phyloP scores from a whole-genome alignment of 805 yeast species.

The Zygotorulaspora danielsina region DNA sequence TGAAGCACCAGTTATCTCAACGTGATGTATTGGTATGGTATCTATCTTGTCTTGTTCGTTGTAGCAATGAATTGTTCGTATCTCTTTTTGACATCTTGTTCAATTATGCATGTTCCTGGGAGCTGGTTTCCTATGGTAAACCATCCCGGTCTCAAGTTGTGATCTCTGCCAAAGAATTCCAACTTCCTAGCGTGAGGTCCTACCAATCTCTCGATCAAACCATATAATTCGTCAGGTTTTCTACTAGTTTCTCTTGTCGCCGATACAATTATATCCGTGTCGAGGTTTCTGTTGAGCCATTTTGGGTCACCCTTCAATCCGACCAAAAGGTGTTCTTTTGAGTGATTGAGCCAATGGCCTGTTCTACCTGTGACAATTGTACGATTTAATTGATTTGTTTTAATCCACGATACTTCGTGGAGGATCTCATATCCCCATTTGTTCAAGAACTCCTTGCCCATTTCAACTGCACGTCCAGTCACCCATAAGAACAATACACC shows the following conservation, averaged over 20 bases:
- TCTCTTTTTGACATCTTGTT: slow-evolving; percentile 48
- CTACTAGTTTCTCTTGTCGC: slow-evolving; percentile 83
- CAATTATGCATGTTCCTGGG: slow-evolving; percentile 53
- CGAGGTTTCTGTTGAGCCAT: slow-evolving; percentile 65
- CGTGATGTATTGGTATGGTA: too few relatives aligned
- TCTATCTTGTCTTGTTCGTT: too few relatives aligned
- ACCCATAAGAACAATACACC: slow-evolving; percentile 89
- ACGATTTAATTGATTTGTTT: slow-evolving; percentile 78
- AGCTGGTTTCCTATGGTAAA: slow-evolving; percentile 80
- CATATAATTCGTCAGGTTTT: slow-evolving; percentile 89
- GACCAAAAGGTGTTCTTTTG: slow-evolving; percentile 83
- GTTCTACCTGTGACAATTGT: slow-evolving; percentile 95
- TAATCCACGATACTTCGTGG: slow-evolving; percentile 87
- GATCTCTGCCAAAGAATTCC: slow-evolving; percentile 85
- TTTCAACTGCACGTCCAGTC: slow-evolving; percentile 87
- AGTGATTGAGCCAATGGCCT: slow-evolving; percentile 95
- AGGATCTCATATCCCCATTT: slow-evolving; percentile 79
- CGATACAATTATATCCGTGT: slow-evolving; percentile 74
- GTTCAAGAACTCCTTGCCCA: slow-evolving; percentile 69
- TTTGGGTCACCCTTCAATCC: slow-evolving; percentile 77
- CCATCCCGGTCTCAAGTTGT: slow-evolving; percentile 89
- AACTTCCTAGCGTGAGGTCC: slow-evolving; percentile 74
- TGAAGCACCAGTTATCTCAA: too few relatives aligned
- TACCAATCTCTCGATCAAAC: slow-evolving; percentile 76
- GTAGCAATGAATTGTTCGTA: slow-evolving; percentile 29